Conservation (phyloP, 2,329 filamentous ascomycete genomes). For the Phyllosticta paracitricarpa region DNA sequence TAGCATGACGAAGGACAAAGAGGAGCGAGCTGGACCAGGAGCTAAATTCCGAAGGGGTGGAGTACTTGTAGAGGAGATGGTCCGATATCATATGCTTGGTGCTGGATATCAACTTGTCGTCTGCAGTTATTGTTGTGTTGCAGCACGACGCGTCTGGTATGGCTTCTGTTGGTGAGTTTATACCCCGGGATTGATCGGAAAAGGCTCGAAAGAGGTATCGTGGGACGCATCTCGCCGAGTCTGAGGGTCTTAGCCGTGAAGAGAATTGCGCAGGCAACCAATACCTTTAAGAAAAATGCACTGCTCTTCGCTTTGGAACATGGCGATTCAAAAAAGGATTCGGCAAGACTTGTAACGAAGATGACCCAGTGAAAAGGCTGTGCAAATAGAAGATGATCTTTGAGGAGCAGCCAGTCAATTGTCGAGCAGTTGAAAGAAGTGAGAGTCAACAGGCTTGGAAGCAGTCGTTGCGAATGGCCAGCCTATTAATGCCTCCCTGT, state of each 20-base stretch:
- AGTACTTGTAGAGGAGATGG: not conserved
- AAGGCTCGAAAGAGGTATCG: constrained; percentile 6
- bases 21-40: constrained; percentile 5
- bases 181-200: not conserved
- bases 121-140: not conserved
- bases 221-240: not conserved
- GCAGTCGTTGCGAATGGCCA: not conserved
- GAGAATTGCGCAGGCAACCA: too few relatives aligned
- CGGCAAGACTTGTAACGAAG: too few relatives aligned
- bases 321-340: not conserved
- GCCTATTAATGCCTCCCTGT: not conserved
- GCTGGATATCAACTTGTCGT: not conserved
- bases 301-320: constrained; percentile 1
- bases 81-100: not conserved
- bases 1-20: not conserved
- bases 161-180: not conserved
- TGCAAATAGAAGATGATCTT: not conserved
- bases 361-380: not conserved
- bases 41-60: not conserved
- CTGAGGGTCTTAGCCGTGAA: not conserved
- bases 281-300: not conserved
- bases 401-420: not conserved
- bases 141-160: not conserved
- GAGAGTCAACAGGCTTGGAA: not conserved
- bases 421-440: not conserved